Base-by-base conservation (phyloP, 257 asterid genomes). In the Nicotiana tomentosiformis region DNA sequence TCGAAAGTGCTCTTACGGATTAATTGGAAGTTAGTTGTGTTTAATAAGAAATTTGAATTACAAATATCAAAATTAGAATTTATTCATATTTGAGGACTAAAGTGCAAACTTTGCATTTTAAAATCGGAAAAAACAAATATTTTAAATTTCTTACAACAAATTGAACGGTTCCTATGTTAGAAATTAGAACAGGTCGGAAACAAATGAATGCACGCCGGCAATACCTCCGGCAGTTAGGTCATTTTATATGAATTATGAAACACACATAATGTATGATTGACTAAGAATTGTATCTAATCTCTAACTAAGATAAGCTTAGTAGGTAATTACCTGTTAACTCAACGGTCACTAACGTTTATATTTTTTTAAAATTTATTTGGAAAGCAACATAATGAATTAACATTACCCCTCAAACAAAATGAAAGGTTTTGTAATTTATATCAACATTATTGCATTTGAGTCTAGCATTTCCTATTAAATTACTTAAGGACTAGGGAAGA, bases 291-390 rank as follows among this genome's bases (percentile, higher is more conserved):
- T 23, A 70, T 70, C 39, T 23, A 4, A 7, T 49, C 62, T 23
- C 2, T 51, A 3, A 49, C 60, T 67, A 62, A 8, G 46, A 11
- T 4, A 10, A 5, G 20, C 10, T 64, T 69, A 39, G 61, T 30
- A 15, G 81, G 84, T 80, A 66, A 30, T 80, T 84, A 62, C 10
- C 82, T 15, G 2, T 74, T 61, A 8, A 61, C 37, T 16, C 82
- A 84, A 81, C 84, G 82, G 79, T 84, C 81, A 81, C 18, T 72
- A 72, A 80, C 78, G 78, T 80, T 68, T 76, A 68, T n/a, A 29
- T 11, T 33, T 49, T 70, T 77, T 4, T 0, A 18, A 66, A 20
- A 20, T 15, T 49, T 49, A 2, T 33, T 10, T 78, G 46, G 14
- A 10, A 37, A 23, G 66, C 4, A 17, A 15, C 37, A 18, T 10